A percentile compares a stretch with the other conserved stretches of the same genome.
These are phyloP conservation scores for Daldinia sp. DNA, from an alignment of 2,329 filamentous ascomycete genomes.

Conservation along the genomic window DNA sequence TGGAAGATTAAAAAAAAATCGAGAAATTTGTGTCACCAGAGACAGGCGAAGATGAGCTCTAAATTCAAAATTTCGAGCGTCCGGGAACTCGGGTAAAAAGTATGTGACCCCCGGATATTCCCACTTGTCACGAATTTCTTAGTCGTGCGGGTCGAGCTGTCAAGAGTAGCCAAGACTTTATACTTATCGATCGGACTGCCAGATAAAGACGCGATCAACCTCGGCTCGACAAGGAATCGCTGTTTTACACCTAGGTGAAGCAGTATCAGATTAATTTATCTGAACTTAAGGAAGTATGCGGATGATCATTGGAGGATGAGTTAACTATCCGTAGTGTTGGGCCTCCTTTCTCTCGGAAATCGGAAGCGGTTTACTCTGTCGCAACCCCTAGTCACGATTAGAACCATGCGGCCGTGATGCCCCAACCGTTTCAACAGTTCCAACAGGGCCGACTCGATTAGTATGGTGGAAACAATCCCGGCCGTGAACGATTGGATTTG, in stretches of 20 bases:
- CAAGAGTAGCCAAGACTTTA: constrained; percentile 21
- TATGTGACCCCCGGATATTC: constrained; percentile 22
- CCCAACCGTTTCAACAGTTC: too few species aligned
- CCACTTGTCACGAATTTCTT: constrained; percentile 13
- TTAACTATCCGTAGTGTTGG: not conserved
- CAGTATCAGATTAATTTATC: constrained; percentile 13
- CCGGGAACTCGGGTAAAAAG: constrained; percentile 32
- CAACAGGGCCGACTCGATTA: not conserved
- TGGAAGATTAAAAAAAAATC: not conserved
- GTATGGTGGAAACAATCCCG: constrained; percentile 20
- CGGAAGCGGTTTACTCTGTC: not conserved
- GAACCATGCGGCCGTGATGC: not conserved
- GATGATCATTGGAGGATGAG: not conserved
- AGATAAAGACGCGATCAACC: constrained; percentile 16
- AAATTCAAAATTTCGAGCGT: constrained; percentile 11
- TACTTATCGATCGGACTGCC: constrained; percentile 19
- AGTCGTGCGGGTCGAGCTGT: constrained; percentile 21
- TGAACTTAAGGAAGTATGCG: not conserved
- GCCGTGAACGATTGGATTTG: not conserved
- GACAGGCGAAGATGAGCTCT: constrained; percentile 13
- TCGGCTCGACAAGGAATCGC: constrained; percentile 10
- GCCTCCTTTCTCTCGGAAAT: not conserved
- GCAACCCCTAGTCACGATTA: not conserved
- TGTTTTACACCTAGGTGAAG: constrained; percentile 32
- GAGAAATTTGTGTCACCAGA: constrained; percentile 4